phyloP scores from a whole-genome alignment of 192 early-diverging fungal species.

The Coemansia sp. region DNA sequence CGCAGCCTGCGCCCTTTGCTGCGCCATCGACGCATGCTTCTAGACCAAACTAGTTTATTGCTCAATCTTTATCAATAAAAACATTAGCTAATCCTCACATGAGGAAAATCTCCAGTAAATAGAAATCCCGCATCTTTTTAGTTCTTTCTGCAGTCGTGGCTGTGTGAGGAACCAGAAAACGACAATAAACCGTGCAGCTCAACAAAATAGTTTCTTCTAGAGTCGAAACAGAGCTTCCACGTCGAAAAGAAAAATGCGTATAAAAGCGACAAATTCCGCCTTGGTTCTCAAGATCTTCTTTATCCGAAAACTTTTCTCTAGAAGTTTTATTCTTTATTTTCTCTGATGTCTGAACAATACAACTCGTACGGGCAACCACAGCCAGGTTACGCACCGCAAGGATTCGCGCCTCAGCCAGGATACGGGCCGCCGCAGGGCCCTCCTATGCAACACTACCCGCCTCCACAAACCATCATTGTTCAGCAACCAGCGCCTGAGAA shows the following conservation, averaged over 20 bases:
- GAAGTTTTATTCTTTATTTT: neutral
- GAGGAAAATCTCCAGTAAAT: too few species aligned
- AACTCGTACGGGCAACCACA: neutral
- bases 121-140: too few species aligned
- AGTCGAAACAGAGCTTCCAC: too few species aligned
- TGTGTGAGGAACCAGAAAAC: neutral
- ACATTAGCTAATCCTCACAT: too few species aligned
- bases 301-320: neutral
- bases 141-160: too few species aligned
- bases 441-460: neutral
- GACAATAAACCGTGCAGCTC: neutral
- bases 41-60: too few species aligned
- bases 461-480: neutral
- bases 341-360: neutral
- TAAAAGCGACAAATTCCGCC: neutral
- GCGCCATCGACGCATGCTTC: too few species aligned
- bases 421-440: neutral
- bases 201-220: neutral
- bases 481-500: neutral
- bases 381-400: neutral
- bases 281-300: neutral
- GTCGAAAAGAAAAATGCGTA: neutral
- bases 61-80: too few species aligned
- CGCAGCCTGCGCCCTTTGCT: too few species aligned
- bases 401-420: neutral